Evolutionary conservation across 164 flowering plant genomes (phyloP), one percentile per base, ranked within the genome.

Genomic region (Dillenia turbinata): DNA sequence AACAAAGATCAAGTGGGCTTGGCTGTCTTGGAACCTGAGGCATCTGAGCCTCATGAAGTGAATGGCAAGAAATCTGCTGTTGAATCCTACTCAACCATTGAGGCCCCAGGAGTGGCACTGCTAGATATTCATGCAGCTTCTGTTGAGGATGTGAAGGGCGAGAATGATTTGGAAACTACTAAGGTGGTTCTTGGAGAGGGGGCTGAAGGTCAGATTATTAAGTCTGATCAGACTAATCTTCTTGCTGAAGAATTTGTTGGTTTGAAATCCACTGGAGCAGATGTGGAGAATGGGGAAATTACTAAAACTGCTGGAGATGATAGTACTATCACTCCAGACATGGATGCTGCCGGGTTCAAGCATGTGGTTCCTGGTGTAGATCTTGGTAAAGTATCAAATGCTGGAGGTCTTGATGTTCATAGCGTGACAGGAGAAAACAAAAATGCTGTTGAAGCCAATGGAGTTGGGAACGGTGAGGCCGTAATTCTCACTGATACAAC

Each of bases 141-240:
- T 54, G 80, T 60, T 56, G 79, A 66, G 49, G 78, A 74, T 19
- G 57, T 44, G 2, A 77, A 59, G 47, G 80, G 63, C 49, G 46
- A 43, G 46, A 53, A 57, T 57, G 71, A 54, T 44, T 52, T 64
- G 44, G 76, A 71, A 43, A 51, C 44, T n/a, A 57, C 69, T 33
- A 65, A 26, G n/a, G 14, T 59, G 60, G 54, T 52, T 13, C 52
- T 49, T 6, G 70, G 17, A 53, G 73, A 61, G 47, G 73, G 47
- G 40, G 60, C 8, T 60, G 65, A 62, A 50, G 55, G 43, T 10
- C 47, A 69, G 61, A 75, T 33, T 50, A 73, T 60, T 72, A 74
- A 61, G 15, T 64, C 66, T 55, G 74, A 57, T 63, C 49, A 48
- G 44, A 56, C 61, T 53, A 40, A 57, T 19, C 40, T 13, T 66